Conservation (phyloP, 139 green algal species). For the Picochlorum sp. region DNA sequence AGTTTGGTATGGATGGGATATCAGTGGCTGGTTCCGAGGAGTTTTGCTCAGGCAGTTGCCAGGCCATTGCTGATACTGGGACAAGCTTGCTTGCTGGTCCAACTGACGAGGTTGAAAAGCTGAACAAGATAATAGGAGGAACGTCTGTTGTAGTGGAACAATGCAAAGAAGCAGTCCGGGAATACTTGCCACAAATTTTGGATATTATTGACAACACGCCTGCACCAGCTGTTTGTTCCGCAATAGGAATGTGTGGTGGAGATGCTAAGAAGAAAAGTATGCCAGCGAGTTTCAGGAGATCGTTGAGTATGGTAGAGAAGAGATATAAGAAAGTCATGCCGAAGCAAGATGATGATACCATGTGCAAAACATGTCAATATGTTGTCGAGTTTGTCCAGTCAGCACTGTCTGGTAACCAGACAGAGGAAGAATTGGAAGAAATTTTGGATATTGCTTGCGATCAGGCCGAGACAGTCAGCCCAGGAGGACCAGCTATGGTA, state of each 20-base stretch:
- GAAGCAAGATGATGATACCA: conserved; percentile 10
- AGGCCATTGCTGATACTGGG: conserved; percentile 89
- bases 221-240: conserved; percentile 40
- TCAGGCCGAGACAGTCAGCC: conserved; percentile 47
- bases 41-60: conserved; percentile 58
- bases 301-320: neutral
- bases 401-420: conserved; percentile 68
- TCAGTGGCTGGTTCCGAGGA: conserved; percentile 25
- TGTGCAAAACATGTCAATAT: conserved; percentile 75
- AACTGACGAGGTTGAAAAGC: conserved; percentile 48
- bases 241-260: conserved; percentile 26
- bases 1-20: conserved; percentile 81
- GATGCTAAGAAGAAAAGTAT: neutral
- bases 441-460: conserved; percentile 47
- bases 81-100: conserved; percentile 78
- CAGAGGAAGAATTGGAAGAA: conserved; percentile 36
- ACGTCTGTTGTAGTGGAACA: conserved; percentile 53
- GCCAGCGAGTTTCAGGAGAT: conserved; percentile 5
- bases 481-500: conserved; percentile 57
- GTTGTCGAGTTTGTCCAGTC: conserved; percentile 68
- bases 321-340: neutral
- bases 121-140: conserved; percentile 69
- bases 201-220: conserved; percentile 48
- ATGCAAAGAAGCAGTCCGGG: conserved; percentile 58
- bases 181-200: conserved; percentile 72